Evolutionary conservation across 1,139 yeast species (phyloP).

Genomic region (Saccharomyces hybrid): DNA sequence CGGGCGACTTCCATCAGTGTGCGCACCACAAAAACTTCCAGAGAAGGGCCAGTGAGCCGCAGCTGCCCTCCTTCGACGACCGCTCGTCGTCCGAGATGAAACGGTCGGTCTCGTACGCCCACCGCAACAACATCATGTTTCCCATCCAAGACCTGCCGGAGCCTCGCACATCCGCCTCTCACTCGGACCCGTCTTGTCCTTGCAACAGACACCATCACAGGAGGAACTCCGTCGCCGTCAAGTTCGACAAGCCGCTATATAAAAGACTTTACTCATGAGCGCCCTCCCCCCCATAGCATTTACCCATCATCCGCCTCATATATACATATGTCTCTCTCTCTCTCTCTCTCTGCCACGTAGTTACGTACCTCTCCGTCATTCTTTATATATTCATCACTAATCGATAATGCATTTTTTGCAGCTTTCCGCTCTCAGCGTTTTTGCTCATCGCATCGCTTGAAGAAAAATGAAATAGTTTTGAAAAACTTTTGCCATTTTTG

Average conservation of each 20-base stretch:
- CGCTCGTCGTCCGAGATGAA: background rate
- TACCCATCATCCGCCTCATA: background rate
- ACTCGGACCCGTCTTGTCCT: conserved; percentile 9
- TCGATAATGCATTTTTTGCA: background rate
- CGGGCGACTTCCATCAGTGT: conserved; percentile 16
- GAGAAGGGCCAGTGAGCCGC: conserved; percentile 10
- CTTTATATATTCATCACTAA: background rate
- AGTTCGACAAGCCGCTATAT: conserved; percentile 24
- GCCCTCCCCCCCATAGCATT: background rate
- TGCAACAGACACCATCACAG: conserved; percentile 31
- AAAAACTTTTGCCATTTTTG: conserved; percentile 1
- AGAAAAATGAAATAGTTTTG: background rate
- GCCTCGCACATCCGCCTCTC: background rate
- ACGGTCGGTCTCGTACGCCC: background rate
- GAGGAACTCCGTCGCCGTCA: conserved; percentile 29
- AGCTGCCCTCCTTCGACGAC: conserved; percentile 2
- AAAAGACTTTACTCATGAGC: conserved; percentile 8
- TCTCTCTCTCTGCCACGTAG: background rate
- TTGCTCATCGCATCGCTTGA: background rate
- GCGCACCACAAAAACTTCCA: conserved; percentile 8
- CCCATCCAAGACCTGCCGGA: background rate
- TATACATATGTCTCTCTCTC: background rate
- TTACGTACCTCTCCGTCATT: background rate
- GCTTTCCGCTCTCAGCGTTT: background rate
- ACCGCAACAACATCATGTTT: background rate